Base-by-base conservation (phyloP, 2,329 filamentous ascomycete species). In the Helotiales sp. region DNA sequence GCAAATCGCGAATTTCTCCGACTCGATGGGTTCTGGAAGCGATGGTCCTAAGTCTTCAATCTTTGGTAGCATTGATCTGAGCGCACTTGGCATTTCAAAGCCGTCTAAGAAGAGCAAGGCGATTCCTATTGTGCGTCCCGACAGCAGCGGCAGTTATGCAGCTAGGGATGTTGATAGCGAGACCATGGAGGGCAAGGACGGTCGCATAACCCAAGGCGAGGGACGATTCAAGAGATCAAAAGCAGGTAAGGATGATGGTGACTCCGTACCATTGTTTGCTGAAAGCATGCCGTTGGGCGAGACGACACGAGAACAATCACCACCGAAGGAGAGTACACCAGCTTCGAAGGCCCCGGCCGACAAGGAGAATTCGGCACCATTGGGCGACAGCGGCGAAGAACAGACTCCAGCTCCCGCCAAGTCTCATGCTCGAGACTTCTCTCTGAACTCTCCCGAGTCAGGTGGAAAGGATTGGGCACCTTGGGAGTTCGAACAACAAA, bases 231-330 rank as follows among this genome's bases (percentile, higher is more conserved):
- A 96, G 79, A 86, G 92, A 70, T 85, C 85, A 62, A 85, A 86
- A 64, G 85, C 84, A 58, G 80, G 75, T 46, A 82, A 79, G 17
- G 83, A 81, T 52, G 86, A 89, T 67, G 87, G 84, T 17, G 87
- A 96, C 66, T 83, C 88, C 50, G 85, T 93, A 24, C 87, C 89
- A 22, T 79, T 85, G 52, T 96, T 96, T 71, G 90, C 91, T 8
- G 79, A 84, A 52, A 76, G 75, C 25, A 70, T 67, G 63, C 69
- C 72, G 13, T 69, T 74, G 4, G 66, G 70, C 0, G 71, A 73
- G 49, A 70, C 64, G 2, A 60, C 57, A n/a, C 57, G 65, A 30
- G 69, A 69, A 40, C 69, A 71, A 54, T 70, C 67, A 7, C 66
- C 67, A 22, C 64, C 67, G 3, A 70, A 71, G 58, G 63, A 70